Evolutionary conservation across 768 basidiomycete genomes (phyloP).

Genomic region (Pisolithus tinctorius): DNA sequence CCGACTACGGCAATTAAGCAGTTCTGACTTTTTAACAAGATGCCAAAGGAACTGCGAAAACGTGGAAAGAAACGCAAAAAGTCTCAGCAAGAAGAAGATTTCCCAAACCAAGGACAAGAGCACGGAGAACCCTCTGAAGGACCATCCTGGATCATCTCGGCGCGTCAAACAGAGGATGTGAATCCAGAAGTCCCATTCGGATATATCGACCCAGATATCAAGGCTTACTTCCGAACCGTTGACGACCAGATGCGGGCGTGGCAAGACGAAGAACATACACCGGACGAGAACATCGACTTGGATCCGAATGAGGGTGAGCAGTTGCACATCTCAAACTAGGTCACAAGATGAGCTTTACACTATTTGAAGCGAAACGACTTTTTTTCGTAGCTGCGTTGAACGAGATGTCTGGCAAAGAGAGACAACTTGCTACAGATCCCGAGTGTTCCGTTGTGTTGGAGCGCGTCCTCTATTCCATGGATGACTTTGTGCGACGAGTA

Average conservation of each 20-base stretch:
- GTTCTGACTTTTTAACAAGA: constrained; percentile 15
- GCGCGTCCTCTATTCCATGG: constrained; percentile 87
- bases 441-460: constrained; percentile 90
- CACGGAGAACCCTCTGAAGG: constrained; percentile 23
- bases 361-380: constrained; percentile 54
- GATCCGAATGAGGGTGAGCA: constrained; percentile 68
- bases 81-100: constrained; percentile 14
- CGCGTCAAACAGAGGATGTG: constrained; percentile 31
- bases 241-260: constrained; percentile 84
- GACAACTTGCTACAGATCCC: constrained; percentile 85
- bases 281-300: constrained; percentile 39
- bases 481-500: constrained; percentile 90
- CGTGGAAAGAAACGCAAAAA: constrained; percentile 73
- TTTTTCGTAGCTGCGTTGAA: constrained; percentile 78
- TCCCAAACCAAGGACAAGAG: constrained; percentile 1
- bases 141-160: constrained; percentile 68
- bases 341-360: background rate
- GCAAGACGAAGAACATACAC: constrained; percentile 46
- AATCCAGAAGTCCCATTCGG: constrained; percentile 81
- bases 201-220: constrained; percentile 81
- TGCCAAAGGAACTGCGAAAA: constrained; percentile 74
- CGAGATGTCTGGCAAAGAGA: constrained; percentile 85
- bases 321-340: background rate
- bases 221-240: constrained; percentile 88
- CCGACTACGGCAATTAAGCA: background rate